Base-by-base conservation (phyloP, 176 grass and related monocot genomes). In the Triticum turgidum region DNA sequence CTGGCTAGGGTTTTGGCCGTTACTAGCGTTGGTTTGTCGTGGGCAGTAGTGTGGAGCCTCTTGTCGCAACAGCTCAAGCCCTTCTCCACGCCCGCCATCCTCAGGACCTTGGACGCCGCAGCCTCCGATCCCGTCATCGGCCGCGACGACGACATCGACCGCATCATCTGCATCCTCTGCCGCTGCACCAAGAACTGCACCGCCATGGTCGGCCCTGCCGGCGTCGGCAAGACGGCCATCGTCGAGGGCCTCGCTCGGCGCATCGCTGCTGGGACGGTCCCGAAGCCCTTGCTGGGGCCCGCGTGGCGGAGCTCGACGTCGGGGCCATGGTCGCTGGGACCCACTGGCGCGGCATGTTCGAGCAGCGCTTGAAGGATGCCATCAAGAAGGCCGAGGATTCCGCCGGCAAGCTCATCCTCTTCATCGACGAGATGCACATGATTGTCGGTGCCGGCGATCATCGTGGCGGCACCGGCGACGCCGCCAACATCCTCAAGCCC, bases 41-140 rank as follows among this genome's bases (percentile, higher is more conserved):
- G 11, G 47, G 47, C 44, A 47, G 1, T 49, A 49, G 47, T 11
- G 47, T 49, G 11, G 47, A 49, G 13, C 13, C 47, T 49, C 47
- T 49, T 14, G 12, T 14, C 3, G 13, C 47, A 14, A 49, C 12
- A 49, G 47, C 47, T 5, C 47, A 49, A 15, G 47, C 13, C 47
- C 45, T 47, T 47, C 11, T 52, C 14, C 49, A 52, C 4, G 49
- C 49, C 12, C 14, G 12, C 14, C 49, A 17, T 52, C 20, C n/a
- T 64, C 61, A 64, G 3, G 10, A 64, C 12, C 64, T 33, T 67
- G 29, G 65, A 33, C 65, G 85, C 82, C 22, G 75, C 8, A 14
- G 14, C 21, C 7, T 47, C 61, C 20, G 90, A 86, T 49, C 90
- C 87, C 0, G 87, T 92, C 35, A 83, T 83, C 29, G 90, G 90